These are phyloP conservation scores for Aspergillus viridinutans DNA, from an alignment of 2,329 filamentous ascomycete genomes.

Conservation along the genomic window DNA sequence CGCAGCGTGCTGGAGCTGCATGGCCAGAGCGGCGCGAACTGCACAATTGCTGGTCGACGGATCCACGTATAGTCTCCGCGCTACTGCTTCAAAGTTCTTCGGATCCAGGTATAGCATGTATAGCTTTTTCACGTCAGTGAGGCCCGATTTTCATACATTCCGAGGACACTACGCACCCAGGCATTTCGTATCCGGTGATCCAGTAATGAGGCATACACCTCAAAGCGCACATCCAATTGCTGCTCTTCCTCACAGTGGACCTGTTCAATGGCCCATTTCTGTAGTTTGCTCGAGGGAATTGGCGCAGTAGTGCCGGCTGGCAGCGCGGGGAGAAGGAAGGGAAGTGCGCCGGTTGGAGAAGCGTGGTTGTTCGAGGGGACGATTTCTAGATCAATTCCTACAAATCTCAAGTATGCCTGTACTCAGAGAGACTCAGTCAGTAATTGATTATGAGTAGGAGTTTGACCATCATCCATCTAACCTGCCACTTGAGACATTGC, in stretches of 20 bases:
- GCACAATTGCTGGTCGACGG: constrained; percentile 56
- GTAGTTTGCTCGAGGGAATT: constrained; percentile 62
- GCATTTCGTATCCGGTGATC: constrained; percentile 75
- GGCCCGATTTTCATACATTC: not conserved
- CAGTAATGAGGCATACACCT: constrained; percentile 74
- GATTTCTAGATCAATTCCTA: constrained; percentile 62
- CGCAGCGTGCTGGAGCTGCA: constrained; percentile 69
- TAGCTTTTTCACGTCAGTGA: constrained; percentile 48
- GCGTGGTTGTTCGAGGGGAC: constrained; percentile 85
- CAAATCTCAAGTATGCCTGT: constrained; percentile 78
- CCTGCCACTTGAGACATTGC: constrained; percentile 94
- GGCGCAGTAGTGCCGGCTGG: constrained; percentile 41
- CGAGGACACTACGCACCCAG: constrained; percentile 57
- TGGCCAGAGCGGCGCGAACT: constrained; percentile 60
- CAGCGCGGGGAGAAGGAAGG: constrained; percentile 68
- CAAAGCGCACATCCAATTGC: constrained; percentile 54
- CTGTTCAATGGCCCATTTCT: constrained; percentile 61
- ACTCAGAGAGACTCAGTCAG: not conserved
- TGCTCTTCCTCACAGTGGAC: constrained; percentile 45
- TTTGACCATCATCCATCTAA: constrained; percentile 30
- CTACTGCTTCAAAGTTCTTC: constrained; percentile 61
- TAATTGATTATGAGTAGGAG: not conserved
- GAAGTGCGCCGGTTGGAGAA: constrained; percentile 80
- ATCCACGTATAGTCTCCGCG: constrained; percentile 66
- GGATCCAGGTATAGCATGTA: constrained; percentile 75